These are phyloP conservation scores for Leishmania aethiopica DNA, from an alignment of 208 protist genomes.

Conservation along the genomic window DNA sequence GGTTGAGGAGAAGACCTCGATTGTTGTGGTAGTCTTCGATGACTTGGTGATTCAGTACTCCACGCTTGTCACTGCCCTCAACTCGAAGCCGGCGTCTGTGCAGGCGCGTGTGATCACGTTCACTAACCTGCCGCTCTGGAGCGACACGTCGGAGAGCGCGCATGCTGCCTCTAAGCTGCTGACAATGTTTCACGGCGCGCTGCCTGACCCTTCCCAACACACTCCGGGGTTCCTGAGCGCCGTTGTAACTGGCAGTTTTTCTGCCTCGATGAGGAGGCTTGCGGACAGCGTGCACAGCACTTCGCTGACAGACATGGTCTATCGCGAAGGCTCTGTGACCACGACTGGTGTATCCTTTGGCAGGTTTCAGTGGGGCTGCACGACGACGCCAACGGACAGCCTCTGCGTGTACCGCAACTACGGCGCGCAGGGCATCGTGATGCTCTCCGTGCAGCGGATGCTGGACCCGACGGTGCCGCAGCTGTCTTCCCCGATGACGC, in stretches of 20 bases:
- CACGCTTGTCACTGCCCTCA: constrained; percentile 23
- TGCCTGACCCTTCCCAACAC: too few relatives aligned
- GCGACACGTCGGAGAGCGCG: constrained; percentile 14
- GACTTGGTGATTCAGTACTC: constrained; percentile 42
- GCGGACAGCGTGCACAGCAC: too few relatives aligned
- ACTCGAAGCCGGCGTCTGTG: constrained; percentile 1
- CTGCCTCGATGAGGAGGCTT: too few relatives aligned
- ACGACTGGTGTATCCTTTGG: background rate
- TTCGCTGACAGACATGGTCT: too few relatives aligned
- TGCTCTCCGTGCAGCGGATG: constrained; percentile 32
- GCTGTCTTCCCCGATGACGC: constrained; percentile 17
- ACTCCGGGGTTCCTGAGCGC: too few relatives aligned
- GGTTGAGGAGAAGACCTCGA: constrained; percentile 4
- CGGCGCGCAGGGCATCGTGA: constrained; percentile 43
- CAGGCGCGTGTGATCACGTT: constrained; percentile 36
- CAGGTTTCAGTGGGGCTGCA: constrained; percentile 4
- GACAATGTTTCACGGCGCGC: too few relatives aligned
- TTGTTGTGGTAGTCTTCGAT: constrained; percentile 36
- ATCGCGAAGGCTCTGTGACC: too few relatives aligned
- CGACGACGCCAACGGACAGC: background rate
- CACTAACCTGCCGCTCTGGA: constrained; percentile 55
- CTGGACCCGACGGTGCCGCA: constrained; percentile 26
- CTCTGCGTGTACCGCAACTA: constrained; percentile 45
- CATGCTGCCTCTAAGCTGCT: too few relatives aligned
- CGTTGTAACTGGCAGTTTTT: too few relatives aligned